These are phyloP conservation scores for Lichtheimia hyalospora DNA, from an alignment of 371 early-diverging fungal species.

Conservation along the genomic window DNA sequence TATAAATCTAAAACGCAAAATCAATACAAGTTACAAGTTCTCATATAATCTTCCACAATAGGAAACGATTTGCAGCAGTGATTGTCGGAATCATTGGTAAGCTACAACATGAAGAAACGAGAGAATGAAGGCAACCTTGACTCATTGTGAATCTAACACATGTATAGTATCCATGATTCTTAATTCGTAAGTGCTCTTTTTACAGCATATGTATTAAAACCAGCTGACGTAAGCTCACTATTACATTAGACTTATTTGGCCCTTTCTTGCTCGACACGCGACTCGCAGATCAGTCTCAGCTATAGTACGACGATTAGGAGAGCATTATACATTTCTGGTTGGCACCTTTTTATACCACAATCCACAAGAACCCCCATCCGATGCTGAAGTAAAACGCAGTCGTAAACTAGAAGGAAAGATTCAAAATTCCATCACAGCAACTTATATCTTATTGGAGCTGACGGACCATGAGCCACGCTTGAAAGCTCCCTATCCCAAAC, in stretches of 20 bases:
- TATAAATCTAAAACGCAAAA: slow-evolving; percentile 8
- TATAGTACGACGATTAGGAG: slow-evolving; percentile 36
- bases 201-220: too few relatives aligned
- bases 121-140: too few relatives aligned
- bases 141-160: neutral
- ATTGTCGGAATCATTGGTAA: slow-evolving; percentile 47
- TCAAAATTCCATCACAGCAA: slow-evolving; percentile 39
- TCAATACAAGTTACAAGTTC: neutral
- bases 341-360: slow-evolving; percentile 42
- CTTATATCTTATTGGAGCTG: slow-evolving; percentile 47
- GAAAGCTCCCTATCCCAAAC: slow-evolving; percentile 58
- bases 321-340: slow-evolving; percentile 42
- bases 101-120: neutral
- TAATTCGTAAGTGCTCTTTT: slow-evolving; percentile 37
- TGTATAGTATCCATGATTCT: slow-evolving; percentile 46
- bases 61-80: slow-evolving; percentile 52
- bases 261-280: slow-evolving; percentile 60
- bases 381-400: slow-evolving; percentile 29
- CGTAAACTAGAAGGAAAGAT: slow-evolving; percentile 40
- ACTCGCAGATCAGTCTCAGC: slow-evolving; percentile 47
- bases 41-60: slow-evolving; percentile 2
- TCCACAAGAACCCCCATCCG: slow-evolving; percentile 15
- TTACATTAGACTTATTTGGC: slow-evolving; percentile 51
- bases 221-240: neutral
- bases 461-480: slow-evolving; percentile 60